phyloP scores from a whole-genome alignment of 805 yeast species.

The Starmerella vaccinii region DNA sequence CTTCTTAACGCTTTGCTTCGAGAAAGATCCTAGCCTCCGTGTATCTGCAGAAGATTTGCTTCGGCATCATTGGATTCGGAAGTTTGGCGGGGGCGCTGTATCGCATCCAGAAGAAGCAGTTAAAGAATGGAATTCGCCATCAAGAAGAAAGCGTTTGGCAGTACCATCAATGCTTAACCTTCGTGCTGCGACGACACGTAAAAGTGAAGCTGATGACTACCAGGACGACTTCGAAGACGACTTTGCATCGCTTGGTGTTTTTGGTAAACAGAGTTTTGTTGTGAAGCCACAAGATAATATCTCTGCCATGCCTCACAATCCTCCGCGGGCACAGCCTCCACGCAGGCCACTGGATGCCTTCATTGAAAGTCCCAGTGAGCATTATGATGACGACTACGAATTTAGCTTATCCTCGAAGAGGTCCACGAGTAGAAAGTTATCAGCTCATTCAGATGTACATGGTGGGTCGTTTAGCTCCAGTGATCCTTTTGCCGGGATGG shows the following conservation, averaged over 20 bases:
- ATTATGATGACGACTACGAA: slow-evolving; percentile 21
- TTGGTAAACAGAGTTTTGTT: not conserved
- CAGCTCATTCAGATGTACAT: not conserved
- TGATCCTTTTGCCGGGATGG: slow-evolving; percentile 35
- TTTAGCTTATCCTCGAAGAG: slow-evolving; percentile 27
- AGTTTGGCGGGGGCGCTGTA: slow-evolving; percentile 15
- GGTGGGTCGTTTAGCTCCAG: slow-evolving; percentile 24
- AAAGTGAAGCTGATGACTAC: not conserved
- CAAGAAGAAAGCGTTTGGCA: slow-evolving; percentile 16
- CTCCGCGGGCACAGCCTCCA: slow-evolving; percentile 19
- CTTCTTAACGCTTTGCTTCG: slow-evolving; percentile 58
- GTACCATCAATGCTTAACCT: slow-evolving; percentile 23
- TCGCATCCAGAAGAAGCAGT: slow-evolving; percentile 28
- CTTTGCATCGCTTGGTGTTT: slow-evolving; percentile 21
- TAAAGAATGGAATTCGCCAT: slow-evolving; percentile 27
- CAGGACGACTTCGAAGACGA: slow-evolving; percentile 17
- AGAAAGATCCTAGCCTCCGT: slow-evolving; percentile 54
- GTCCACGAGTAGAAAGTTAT: not conserved
- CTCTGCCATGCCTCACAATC: not conserved
- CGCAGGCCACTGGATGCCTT: slow-evolving; percentile 37
- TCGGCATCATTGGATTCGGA: slow-evolving; percentile 51
- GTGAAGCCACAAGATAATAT: not conserved
- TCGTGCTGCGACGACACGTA: not conserved
- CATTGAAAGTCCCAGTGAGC: slow-evolving; percentile 32
- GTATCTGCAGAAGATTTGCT: slow-evolving; percentile 45